Base-by-base conservation (phyloP, 768 basidiomycete genomes). In the Daedaleopsis sinensis region DNA sequence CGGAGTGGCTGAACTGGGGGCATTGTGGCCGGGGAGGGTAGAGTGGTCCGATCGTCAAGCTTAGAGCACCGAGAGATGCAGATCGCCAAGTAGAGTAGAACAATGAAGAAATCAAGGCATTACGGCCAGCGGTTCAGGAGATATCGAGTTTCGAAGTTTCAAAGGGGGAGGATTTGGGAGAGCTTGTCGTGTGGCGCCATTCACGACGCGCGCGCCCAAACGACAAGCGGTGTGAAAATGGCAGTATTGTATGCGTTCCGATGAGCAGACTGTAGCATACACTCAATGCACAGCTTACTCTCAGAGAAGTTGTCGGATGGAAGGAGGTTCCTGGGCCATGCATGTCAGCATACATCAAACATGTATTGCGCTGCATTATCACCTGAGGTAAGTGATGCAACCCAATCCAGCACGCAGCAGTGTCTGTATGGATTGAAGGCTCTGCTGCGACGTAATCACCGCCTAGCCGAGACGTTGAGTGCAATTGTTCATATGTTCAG, bases 271-370 rank as follows among this genome's bases (percentile, higher is more conserved):
- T 52, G 19, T 9, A 53, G 59, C 59, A 63, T 58, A 59, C 56
- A 63, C 37, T 19, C 49, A 55, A 56, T 50, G 16, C 27, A 43
- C 19, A 23, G 60, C 74, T 54, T 62, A 88, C 90, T 86, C 71
- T 86, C 82, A 12, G 81, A 80, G 68, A 93, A 93, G 69, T 93
- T 93, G 56, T 93, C 91, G 44, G 86, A 85, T 7, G 91, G 91
- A 10, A 93, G 79, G 10, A 93, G 72, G 67, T 90, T 88, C 69
- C 91, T 93, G 52, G 5, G 27, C 9, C 54, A 27, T 13, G 49
- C 60, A 9, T 63, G n/a, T 9, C 18, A 35, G 59, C 50, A 51
- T 44, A 63, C 21, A 68, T 53, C 61, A 65, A 57, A 16, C 51
- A 52, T 52, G 21, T 15, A 37, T 18, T 18, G 38, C 16, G 23